Percentiles rank a stretch among this genome's conserved stretches.
Conservation (phyloP, 2,329 filamentous ascomycete genomes). For the Mariannaea sp. region DNA sequence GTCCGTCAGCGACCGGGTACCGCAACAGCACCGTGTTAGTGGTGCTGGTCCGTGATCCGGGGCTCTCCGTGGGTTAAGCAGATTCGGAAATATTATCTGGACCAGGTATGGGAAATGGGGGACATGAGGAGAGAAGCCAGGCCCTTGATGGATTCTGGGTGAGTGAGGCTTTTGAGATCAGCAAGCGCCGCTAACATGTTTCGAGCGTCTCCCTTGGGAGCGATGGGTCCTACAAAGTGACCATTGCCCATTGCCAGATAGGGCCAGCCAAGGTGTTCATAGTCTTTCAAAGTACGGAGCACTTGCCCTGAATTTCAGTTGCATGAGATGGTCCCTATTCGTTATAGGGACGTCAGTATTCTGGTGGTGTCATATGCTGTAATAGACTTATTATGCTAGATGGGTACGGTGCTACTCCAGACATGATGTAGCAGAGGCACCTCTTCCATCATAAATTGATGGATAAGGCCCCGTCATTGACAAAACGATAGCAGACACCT, state of each 20-base stretch:
- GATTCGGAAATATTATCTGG: conserved; percentile 56
- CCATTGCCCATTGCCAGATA: conserved; percentile 27
- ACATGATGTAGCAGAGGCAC: too few species aligned
- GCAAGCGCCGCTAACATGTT: conserved; percentile 49
- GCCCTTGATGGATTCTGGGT: conserved; percentile 44
- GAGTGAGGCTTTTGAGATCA: conserved; percentile 48
- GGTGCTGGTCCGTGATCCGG: conserved; percentile 47
- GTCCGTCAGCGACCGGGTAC: conserved; percentile 40
- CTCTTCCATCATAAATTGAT: not conserved
- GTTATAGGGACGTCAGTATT: not conserved
- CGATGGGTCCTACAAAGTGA: conserved; percentile 30
- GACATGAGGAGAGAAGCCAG: conserved; percentile 41
- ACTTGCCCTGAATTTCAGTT: not conserved
- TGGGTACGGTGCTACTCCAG: not conserved
- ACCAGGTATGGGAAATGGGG: conserved; percentile 47
- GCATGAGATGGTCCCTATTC: not conserved
- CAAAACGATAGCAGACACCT: not conserved
- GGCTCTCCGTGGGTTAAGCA: conserved; percentile 53
- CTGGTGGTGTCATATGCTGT: not conserved
- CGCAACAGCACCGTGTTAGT: conserved; percentile 42
- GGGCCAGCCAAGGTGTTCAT: conserved; percentile 6
- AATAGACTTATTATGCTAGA: not conserved
- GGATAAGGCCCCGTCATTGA: not conserved
- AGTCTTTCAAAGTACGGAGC: not conserved
- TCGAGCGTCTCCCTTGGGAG: conserved; percentile 39